A percentile compares a stretch with the other conserved stretches of the same genome.
Conservation (phyloP, 1,284 basidiomycete species). For the Cutaneotrichosporon dermatis region DNA sequence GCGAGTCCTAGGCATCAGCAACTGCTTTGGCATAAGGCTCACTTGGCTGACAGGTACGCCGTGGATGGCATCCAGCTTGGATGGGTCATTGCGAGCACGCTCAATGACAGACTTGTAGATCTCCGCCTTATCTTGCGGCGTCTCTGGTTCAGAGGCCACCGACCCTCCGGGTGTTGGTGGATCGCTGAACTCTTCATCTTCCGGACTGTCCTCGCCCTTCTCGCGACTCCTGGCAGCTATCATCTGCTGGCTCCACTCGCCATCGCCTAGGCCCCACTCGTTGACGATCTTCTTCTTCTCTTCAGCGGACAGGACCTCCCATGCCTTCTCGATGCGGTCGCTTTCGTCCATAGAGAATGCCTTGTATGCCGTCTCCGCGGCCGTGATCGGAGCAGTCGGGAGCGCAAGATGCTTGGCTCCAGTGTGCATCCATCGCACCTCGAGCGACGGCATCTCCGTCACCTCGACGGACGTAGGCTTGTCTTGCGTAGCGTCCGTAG, state of each 20-base stretch:
- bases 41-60: slow-evolving; percentile 49
- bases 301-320: slow-evolving; percentile 49
- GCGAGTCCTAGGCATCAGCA: slow-evolving; percentile 40
- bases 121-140: slow-evolving; percentile 1
- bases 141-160: neutral
- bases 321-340: slow-evolving; percentile 46
- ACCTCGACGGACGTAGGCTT: neutral
- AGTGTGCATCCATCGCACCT: slow-evolving; percentile 47
- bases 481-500: neutral
- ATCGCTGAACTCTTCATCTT: slow-evolving; percentile 7
- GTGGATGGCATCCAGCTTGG: slow-evolving; percentile 37
- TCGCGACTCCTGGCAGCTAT: slow-evolving; percentile 53
- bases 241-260: slow-evolving; percentile 21
- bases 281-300: slow-evolving; percentile 17
- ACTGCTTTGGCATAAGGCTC: neutral
- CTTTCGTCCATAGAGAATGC: slow-evolving; percentile 53
- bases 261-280: slow-evolving; percentile 32
- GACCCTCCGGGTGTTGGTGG: neutral
- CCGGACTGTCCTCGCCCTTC: slow-evolving; percentile 18
- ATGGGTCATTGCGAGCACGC: slow-evolving; percentile 31
- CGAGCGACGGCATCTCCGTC: slow-evolving; percentile 23
- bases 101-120: slow-evolving; percentile 34
- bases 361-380: slow-evolving; percentile 52
- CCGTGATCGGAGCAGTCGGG: slow-evolving; percentile 41
- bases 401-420: slow-evolving; percentile 48